A percentile compares a stretch with the other conserved stretches of the same genome.
phyloP scores from a whole-genome alignment of 345 rosid species.

The Brassica nigra region DNA sequence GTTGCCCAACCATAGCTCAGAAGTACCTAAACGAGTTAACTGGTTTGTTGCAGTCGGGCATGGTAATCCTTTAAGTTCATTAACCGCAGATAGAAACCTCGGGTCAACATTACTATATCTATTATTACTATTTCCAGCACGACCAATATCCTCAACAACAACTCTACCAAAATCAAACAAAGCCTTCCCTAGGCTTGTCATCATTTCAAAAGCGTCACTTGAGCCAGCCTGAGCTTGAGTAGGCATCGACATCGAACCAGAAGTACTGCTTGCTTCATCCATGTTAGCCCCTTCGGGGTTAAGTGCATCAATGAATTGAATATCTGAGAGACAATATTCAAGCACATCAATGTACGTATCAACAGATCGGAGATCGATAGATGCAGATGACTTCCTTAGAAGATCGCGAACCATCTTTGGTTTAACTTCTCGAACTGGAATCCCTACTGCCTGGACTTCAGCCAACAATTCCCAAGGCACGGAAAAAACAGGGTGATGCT shows the following conservation, averaged over 20 bases:
- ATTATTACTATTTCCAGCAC: slow-evolving; percentile 53
- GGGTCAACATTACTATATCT: slow-evolving; percentile 49
- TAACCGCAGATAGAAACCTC: slow-evolving; percentile 51
- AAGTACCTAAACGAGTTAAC: slow-evolving; percentile 61
- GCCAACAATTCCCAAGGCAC: slow-evolving; percentile 89
- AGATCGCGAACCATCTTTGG: slow-evolving; percentile 96
- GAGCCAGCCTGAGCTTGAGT: slow-evolving; percentile 61
- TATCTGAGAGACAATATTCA: slow-evolving; percentile 89
- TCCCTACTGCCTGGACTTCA: slow-evolving; percentile 81
- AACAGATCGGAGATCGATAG: slow-evolving; percentile 76
- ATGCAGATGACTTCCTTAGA: slow-evolving; percentile 60
- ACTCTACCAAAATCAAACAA: slow-evolving; percentile 89
- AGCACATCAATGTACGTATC: slow-evolving; percentile 88
- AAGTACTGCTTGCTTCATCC: slow-evolving; percentile 46
- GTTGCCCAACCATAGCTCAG: slow-evolving; percentile 87
- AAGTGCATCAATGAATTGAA: slow-evolving; percentile 53
- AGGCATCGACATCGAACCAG: slow-evolving; percentile 42
- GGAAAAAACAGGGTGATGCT: slow-evolving; percentile 88
- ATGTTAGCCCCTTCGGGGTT: slow-evolving; percentile 37
- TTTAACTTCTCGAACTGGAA: slow-evolving; percentile 73
- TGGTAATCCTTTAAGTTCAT: slow-evolving; percentile 77
- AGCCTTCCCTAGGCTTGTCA: slow-evolving; percentile 88
- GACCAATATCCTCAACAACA: slow-evolving; percentile 92
- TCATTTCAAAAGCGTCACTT: slow-evolving; percentile 94
- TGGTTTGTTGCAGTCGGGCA: slow-evolving; percentile 84